A percentile compares a stretch with the other conserved stretches of the same genome.
Conservation (phyloP, 2,329 filamentous ascomycete species). For the Neurospora sp. region DNA sequence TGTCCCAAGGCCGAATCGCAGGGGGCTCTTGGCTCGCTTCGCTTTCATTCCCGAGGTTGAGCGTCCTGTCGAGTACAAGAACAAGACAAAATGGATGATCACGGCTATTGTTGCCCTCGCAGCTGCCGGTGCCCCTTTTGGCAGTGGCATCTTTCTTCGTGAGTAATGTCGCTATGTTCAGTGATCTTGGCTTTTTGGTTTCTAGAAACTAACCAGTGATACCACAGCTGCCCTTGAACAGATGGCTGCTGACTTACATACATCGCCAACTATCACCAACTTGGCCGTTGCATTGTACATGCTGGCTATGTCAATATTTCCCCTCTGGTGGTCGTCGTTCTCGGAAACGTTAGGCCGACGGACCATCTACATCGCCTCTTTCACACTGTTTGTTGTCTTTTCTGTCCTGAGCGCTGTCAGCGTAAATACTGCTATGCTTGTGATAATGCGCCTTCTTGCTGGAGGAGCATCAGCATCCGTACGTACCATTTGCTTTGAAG, state of each 20-base stretch:
- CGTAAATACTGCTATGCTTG: slow-evolving; percentile 63
- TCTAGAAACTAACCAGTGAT: not conserved
- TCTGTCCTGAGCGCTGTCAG: slow-evolving; percentile 60
- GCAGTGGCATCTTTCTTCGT: slow-evolving; percentile 78
- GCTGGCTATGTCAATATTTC: slow-evolving; percentile 75
- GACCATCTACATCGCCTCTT: slow-evolving; percentile 70
- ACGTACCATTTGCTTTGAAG: not conserved
- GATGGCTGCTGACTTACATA: slow-evolving; percentile 52
- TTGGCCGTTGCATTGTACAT: slow-evolving; percentile 72
- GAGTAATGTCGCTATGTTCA: slow-evolving; percentile 24
- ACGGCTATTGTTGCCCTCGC: slow-evolving; percentile 70
- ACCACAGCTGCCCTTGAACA: slow-evolving; percentile 54
- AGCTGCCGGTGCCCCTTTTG: slow-evolving; percentile 70
- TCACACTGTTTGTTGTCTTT: slow-evolving; percentile 62
- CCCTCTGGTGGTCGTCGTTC: slow-evolving; percentile 80
- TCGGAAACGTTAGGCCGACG: slow-evolving; percentile 64
- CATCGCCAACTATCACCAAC: slow-evolving; percentile 59
- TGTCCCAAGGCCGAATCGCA: slow-evolving; percentile 40
- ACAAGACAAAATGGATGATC: slow-evolving; percentile 73
- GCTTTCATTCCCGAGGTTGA: slow-evolving; percentile 71
- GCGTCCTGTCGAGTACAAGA: slow-evolving; percentile 62
- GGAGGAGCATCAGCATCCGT: slow-evolving; percentile 65
- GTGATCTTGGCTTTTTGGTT: not conserved
- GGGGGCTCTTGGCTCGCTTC: slow-evolving; percentile 64
- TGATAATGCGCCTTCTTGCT: slow-evolving; percentile 63